Base-by-base conservation (phyloP, 2,329 filamentous ascomycete genomes). In the Orbilia ellipsospora region DNA sequence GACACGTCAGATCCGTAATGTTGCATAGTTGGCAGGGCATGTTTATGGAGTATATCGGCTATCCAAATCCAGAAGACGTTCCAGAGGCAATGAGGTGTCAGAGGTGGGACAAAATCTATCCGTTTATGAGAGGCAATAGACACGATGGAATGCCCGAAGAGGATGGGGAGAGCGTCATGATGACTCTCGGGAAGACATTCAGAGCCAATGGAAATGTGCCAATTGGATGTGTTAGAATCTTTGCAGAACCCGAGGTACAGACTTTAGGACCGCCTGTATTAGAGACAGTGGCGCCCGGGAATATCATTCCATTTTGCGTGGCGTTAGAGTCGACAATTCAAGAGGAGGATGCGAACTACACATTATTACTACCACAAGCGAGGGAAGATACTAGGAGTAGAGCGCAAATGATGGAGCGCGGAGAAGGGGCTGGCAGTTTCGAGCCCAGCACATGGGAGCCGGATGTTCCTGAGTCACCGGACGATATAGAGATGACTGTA, bases 21-120 rank as follows among this genome's bases (percentile, higher is more conserved):
- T 45, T 75, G 52, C 59, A 75, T 45, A 52, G 51, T 10, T 75
- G 72, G 72, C 72, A 75, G 44, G 64, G 60, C 2, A 75, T 75
- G 72, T 75, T 75, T 40, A 69, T 75, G 72, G 57, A 68, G 26
- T 75, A 75, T 42, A 61, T 75, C n/a, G 72, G 72, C n/a, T 75
- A 55, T 16, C 31, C 57, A 5, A 63, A 54, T 15, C 54, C 59
- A 0, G 54, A 69, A 1, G 59, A 64, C 15, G 60, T 75, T 4
- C 72, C 72, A 0, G 64, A 75, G 26, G 28, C 64, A n/a, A 63
- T 69, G 59, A 55, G 72, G 10, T 75, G 72, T 26, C 72, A 75
- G 54, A 51, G 72, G n/a, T 75, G 72, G 72, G 72, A 75, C 59
- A 75, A 75, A 20, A 75, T 75, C 10, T 75, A 75, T 36, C 72